Evolutionary conservation across 2,329 filamentous ascomycete species (phyloP).

Genomic region (Aspergillus jensenii): DNA sequence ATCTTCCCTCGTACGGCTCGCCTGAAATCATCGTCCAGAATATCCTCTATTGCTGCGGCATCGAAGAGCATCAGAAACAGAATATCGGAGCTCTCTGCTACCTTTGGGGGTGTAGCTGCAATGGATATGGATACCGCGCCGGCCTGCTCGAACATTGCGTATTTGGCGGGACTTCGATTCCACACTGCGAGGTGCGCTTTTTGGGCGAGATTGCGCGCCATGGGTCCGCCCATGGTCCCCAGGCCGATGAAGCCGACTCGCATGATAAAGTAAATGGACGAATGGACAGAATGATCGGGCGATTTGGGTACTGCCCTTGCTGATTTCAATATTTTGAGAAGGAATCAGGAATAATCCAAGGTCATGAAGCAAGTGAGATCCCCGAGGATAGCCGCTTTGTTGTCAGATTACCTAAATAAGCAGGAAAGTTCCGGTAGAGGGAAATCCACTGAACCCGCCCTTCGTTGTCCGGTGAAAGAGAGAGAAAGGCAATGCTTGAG

Average conservation of each 20-base stretch:
- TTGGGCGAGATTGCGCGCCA: not conserved
- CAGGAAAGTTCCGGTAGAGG: no score
- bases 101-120: not conserved
- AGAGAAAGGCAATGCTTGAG: no score
- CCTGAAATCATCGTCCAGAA: not conserved
- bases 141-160: not conserved
- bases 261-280: not conserved
- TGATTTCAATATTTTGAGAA: no score
- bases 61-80: not conserved
- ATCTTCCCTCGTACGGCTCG: not conserved
- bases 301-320: no score
- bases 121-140: not conserved
- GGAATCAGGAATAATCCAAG: no score
- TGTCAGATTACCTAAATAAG: no score
- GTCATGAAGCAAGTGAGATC: no score
- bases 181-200: not conserved
- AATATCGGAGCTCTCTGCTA: not conserved
- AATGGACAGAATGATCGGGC: no score
- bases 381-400: no score
- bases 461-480: no score
- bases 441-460: no score
- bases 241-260: not conserved
- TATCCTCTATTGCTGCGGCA: not conserved
- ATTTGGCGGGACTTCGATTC: not conserved
- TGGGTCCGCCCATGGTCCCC: not conserved